These are phyloP conservation scores for Pseudovirgaria hyperparasitica DNA, from an alignment of 2,329 filamentous ascomycete species.

Conservation along the genomic window DNA sequence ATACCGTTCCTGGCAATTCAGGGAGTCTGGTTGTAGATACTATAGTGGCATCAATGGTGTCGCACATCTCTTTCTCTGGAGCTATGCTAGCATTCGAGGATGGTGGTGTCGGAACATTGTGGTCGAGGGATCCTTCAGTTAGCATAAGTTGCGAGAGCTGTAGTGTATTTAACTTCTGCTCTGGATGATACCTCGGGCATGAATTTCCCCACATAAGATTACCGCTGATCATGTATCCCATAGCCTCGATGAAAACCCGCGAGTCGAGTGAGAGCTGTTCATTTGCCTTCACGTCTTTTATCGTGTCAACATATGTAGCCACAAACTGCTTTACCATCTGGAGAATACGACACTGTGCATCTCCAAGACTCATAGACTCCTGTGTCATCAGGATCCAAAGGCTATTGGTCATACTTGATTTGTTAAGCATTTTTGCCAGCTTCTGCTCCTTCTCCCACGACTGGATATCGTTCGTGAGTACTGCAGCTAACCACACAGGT, in stretches of 20 bases:
- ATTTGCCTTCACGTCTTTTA: conserved; percentile 8
- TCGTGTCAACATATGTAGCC: conserved; percentile 7
- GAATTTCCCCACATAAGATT: conserved; percentile 24
- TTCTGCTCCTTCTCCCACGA: conserved; percentile 23
- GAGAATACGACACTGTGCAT: conserved; percentile 13
- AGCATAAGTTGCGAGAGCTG: too few relatives aligned
- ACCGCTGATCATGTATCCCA: conserved; percentile 18
- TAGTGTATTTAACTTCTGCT: too few relatives aligned
- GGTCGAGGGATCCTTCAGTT: too few relatives aligned
- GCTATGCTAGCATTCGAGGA: too few relatives aligned
- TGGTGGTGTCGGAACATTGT: too few relatives aligned
- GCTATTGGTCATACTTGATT: conserved; percentile 24
- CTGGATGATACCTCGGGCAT: conserved; percentile 24
- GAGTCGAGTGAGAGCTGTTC: conserved; percentile 10
- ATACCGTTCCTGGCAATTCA: too few relatives aligned
- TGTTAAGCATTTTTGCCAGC: conserved; percentile 12
- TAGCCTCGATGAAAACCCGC: conserved; percentile 16
- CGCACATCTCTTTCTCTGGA: too few relatives aligned
- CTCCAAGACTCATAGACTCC: conserved; percentile 11
- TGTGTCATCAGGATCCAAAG: conserved; percentile 30
- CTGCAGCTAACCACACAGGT: conserved; percentile 17
- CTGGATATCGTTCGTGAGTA: conserved; percentile 28
- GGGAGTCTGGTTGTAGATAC: too few relatives aligned
- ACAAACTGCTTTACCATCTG: conserved; percentile 13
- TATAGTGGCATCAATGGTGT: too few relatives aligned